A percentile compares a stretch with the other conserved stretches of the same genome.
Evolutionary conservation across 768 basidiomycete genomes (phyloP).

Genomic region (Kwoniella sp.): DNA sequence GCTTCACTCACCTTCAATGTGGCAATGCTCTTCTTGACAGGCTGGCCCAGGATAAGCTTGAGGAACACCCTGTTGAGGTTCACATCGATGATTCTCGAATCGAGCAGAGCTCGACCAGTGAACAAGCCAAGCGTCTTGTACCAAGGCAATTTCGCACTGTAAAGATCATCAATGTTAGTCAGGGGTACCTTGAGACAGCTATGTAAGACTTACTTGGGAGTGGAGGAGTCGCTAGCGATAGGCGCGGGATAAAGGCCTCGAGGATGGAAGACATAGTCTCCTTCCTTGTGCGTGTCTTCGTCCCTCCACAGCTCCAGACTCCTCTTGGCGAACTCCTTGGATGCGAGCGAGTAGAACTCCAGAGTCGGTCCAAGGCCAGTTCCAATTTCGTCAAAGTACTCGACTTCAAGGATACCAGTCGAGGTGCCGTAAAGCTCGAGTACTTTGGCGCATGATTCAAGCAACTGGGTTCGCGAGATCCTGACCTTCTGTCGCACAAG

Average conservation of each 20-base stretch:
- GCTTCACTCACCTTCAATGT: slow-evolving; percentile 67
- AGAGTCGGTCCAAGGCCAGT: slow-evolving; percentile 96
- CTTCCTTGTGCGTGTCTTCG: slow-evolving; percentile 65
- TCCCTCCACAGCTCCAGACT: slow-evolving; percentile 91
- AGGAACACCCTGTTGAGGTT: slow-evolving; percentile 94
- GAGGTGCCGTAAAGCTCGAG: slow-evolving; percentile 90
- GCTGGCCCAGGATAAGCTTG: slow-evolving; percentile 82
- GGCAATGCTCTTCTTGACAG: slow-evolving; percentile 79
- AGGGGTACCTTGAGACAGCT: not conserved
- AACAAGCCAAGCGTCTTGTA: slow-evolving; percentile 92
- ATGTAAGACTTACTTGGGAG: slow-evolving; percentile 13
- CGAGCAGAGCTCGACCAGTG: slow-evolving; percentile 92
- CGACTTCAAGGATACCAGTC: slow-evolving; percentile 90
- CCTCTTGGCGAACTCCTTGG: slow-evolving; percentile 87
- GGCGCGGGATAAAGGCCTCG: slow-evolving; percentile 87
- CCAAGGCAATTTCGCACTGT: slow-evolving; percentile 79
- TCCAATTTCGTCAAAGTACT: slow-evolving; percentile 98
- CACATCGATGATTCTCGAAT: slow-evolving; percentile 95
- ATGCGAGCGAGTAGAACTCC: slow-evolving; percentile 97
- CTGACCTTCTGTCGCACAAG: slow-evolving; percentile 94
- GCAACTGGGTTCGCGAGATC: slow-evolving; percentile 88
- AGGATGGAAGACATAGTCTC: slow-evolving; percentile 79
- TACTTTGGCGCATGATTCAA: slow-evolving; percentile 94
- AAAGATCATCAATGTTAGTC: slow-evolving; percentile 5
- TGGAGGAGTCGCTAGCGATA: slow-evolving; percentile 31